Conservation (phyloP, 1,284 basidiomycete species). For the Malassezia dermatis region DNA sequence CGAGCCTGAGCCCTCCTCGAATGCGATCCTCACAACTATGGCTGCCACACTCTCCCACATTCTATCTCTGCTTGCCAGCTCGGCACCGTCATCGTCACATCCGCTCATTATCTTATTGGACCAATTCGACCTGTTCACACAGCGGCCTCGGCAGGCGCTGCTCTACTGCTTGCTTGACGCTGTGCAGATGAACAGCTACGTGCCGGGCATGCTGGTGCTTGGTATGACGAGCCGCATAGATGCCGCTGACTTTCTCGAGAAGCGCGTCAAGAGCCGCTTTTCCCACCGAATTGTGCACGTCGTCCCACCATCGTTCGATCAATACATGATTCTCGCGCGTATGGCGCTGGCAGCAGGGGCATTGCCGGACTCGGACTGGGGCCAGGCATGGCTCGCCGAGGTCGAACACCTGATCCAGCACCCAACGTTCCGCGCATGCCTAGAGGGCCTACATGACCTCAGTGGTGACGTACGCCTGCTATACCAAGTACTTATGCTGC, state of each 20-base stretch:
- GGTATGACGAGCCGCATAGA: slow-evolving; percentile 36
- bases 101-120: slow-evolving; percentile 40
- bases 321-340: slow-evolving; percentile 23
- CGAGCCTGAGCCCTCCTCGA: background rate
- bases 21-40: slow-evolving; percentile 17
- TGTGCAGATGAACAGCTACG: slow-evolving; percentile 40
- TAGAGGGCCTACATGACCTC: slow-evolving; percentile 25
- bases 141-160: slow-evolving; percentile 36
- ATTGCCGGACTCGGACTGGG: background rate
- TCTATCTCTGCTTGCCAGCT: slow-evolving; percentile 31
- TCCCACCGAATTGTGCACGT: slow-evolving; percentile 40
- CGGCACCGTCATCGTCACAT: slow-evolving; percentile 6
- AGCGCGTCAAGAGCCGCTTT: slow-evolving; percentile 44
- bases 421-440: slow-evolving; percentile 14
- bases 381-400: background rate
- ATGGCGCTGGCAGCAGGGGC: slow-evolving; percentile 15
- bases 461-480: slow-evolving; percentile 27
- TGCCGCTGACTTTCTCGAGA: slow-evolving; percentile 39
- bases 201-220: slow-evolving; percentile 33
- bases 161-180: slow-evolving; percentile 45
- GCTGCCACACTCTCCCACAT: slow-evolving; percentile 32
- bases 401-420: slow-evolving; percentile 16
- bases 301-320: slow-evolving; percentile 19
- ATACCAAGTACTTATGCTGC: slow-evolving; percentile 15
- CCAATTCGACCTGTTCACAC: slow-evolving; percentile 38